These are phyloP conservation scores for Hypoxylon fuscum DNA, from an alignment of 495 filamentous ascomycete species.

Conservation along the genomic window DNA sequence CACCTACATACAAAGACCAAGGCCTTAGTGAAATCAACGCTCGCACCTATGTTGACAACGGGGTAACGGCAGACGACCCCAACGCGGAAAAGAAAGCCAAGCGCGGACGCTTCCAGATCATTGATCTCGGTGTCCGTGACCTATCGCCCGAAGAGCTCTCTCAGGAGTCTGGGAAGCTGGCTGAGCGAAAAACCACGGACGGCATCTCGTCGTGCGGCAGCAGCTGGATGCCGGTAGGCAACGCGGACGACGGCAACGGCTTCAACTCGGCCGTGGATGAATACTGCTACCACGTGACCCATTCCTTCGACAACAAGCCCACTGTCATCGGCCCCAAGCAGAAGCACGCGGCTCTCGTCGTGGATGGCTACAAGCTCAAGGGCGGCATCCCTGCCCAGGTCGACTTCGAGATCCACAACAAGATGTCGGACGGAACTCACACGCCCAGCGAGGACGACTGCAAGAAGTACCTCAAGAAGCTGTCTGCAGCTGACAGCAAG, in stretches of 20 bases:
- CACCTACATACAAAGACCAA: background rate
- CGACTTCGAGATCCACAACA: slow-evolving; percentile 10
- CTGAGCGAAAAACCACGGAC: background rate
- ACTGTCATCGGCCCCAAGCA: background rate
- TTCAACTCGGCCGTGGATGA: background rate
- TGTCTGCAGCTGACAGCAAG: background rate
- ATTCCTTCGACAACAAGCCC: background rate
- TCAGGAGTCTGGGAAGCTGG: background rate
- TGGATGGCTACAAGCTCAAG: background rate
- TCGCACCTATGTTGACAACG: background rate
- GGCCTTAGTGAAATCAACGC: background rate
- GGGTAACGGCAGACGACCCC: background rate
- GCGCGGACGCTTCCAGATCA: slow-evolving; percentile 1
- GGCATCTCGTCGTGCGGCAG: slow-evolving; percentile 5
- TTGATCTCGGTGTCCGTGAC: slow-evolving; percentile 1
- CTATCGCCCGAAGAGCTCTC: background rate
- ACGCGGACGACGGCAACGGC: slow-evolving; percentile 1
- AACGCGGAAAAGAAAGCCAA: background rate
- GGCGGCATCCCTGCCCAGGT: background rate
- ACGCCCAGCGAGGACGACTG: background rate
- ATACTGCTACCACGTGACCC: slow-evolving; percentile 5
- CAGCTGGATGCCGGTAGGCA: background rate
- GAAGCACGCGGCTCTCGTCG: background rate
- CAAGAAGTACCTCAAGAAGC: background rate
- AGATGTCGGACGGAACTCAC: background rate